Conservation (phyloP, 345 rosid genomes). For the Citrus hindsii region DNA sequence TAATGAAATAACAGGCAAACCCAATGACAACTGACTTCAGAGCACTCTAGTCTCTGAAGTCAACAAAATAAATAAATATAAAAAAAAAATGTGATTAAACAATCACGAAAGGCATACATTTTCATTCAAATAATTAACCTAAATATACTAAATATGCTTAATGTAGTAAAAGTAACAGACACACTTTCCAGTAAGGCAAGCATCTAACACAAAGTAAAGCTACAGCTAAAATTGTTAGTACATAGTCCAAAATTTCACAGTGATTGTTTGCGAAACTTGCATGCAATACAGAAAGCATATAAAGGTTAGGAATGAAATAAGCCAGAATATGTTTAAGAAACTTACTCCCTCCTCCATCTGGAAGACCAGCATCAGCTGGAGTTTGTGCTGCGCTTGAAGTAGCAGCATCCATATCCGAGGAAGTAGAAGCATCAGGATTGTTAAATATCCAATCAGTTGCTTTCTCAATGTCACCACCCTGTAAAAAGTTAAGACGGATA, state of each 20-base stretch:
- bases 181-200: not conserved
- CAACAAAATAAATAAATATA: not conserved
- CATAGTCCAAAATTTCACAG: not conserved
- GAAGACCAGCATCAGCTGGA: conserved; percentile 40
- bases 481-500: conserved; percentile 12
- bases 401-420: conserved; percentile 68
- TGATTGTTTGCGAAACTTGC: not conserved
- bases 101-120: not conserved
- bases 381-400: conserved; percentile 44
- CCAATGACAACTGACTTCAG: not conserved
- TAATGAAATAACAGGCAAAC: not conserved
- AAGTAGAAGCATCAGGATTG: conserved; percentile 69
- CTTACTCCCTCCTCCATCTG: conserved; percentile 97
- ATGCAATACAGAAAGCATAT: not conserved
- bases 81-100: not conserved
- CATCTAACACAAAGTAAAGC: not conserved
- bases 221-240: not conserved
- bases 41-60: not conserved
- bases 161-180: not conserved
- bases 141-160: not conserved
- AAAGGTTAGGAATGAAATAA: conserved; percentile 2
- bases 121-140: not conserved
- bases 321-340: conserved; percentile 15
- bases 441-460: conserved; percentile 99
- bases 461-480: conserved; percentile 93